A percentile compares a stretch with the other conserved stretches of the same genome.
Evolutionary conservation across 2,329 filamentous ascomycete genomes (phyloP).

Genomic region (Fusarium brachygibbosum): DNA sequence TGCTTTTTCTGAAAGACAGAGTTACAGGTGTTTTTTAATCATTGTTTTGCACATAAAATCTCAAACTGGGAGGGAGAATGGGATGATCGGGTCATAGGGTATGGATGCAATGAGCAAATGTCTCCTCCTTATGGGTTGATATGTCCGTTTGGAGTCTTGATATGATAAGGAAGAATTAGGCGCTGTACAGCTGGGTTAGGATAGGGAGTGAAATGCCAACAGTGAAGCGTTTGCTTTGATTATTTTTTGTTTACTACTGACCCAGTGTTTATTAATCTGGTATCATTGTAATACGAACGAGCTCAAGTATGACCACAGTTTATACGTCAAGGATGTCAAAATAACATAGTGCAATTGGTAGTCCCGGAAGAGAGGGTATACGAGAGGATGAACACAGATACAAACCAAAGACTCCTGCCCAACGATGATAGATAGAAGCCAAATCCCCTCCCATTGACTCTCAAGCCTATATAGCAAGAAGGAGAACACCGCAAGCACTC

Average conservation of each 20-base stretch:
- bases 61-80: slow-evolving; percentile 19
- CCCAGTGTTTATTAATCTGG: neutral
- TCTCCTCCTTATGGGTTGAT: slow-evolving; percentile 22
- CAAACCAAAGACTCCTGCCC: slow-evolving; percentile 45
- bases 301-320: neutral
- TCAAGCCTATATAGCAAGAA: slow-evolving; percentile 38
- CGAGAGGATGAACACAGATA: slow-evolving; percentile 41
- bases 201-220: slow-evolving; percentile 31
- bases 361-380: slow-evolving; percentile 45
- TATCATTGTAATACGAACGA: neutral
- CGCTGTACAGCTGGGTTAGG: slow-evolving; percentile 42
- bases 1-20: slow-evolving; percentile 25
- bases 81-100: slow-evolving; percentile 22
- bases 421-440: slow-evolving; percentile 33
- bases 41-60: slow-evolving; percentile 32
- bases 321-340: slow-evolving; percentile 2
- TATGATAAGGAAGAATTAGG: slow-evolving; percentile 23
- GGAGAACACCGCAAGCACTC: slow-evolving; percentile 26
- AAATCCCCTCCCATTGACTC: slow-evolving; percentile 24
- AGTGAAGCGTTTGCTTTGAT: slow-evolving; percentile 30
- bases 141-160: slow-evolving; percentile 36
- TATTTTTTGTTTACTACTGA: neutral
- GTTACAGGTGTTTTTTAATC: slow-evolving; percentile 17
- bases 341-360: slow-evolving; percentile 19
- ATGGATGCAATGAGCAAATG: slow-evolving; percentile 16